Evolutionary conservation across 2,329 filamentous ascomycete genomes (phyloP), one percentile per base, ranked within the genome.

Genomic region (Cladosporium sp.): DNA sequence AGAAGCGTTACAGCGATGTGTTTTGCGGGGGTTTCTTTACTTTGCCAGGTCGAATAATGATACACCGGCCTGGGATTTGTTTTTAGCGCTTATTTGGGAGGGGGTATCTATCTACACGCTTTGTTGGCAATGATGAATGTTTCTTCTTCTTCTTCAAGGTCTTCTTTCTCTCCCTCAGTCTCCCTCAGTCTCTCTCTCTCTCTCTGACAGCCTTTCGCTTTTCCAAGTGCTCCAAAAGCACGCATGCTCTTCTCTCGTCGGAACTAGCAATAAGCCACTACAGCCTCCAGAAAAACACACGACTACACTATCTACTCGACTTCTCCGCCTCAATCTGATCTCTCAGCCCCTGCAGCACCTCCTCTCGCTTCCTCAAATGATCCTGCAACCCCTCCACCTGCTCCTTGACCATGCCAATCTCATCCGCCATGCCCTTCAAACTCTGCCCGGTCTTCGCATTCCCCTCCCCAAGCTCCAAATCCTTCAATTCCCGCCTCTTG

Each of bases 321-420:
- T 45, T 67, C 78, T 92, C 91, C 18, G 88, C 85, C 62, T 96
- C 90, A 69, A 97, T 86, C 72, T 96, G 84, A 64, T 82, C 77
- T 69, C 82, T 80, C 65, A 97, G 66, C 67, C 88, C 85, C 41
- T 86, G 82, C 61, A 98, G 72, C 25, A 84, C 80, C 57, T 84
- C 80, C 69, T 92, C 82, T 54, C 93, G 78, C 57, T 83, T 83
- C 62, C 82, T 78, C 62, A 96, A 72, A 74, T 98, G 93, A 54
- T 76, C 72, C 73, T 95, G 90, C 57, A 98, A 69, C 1, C 91
- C 90, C 57, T 96, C 90, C 2, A 98, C 84, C 75, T 98, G 92
- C 71, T 97, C 92, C 62, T 81, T 85, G n/a, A 98, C 88, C 39
- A 88, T 87, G 61, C 86, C 80, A 65, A 98, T 79, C 70, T 98